These are phyloP conservation scores for Colletotrichum neosansevieriae DNA, from an alignment of 2,329 filamentous ascomycete genomes.

Conservation along the genomic window DNA sequence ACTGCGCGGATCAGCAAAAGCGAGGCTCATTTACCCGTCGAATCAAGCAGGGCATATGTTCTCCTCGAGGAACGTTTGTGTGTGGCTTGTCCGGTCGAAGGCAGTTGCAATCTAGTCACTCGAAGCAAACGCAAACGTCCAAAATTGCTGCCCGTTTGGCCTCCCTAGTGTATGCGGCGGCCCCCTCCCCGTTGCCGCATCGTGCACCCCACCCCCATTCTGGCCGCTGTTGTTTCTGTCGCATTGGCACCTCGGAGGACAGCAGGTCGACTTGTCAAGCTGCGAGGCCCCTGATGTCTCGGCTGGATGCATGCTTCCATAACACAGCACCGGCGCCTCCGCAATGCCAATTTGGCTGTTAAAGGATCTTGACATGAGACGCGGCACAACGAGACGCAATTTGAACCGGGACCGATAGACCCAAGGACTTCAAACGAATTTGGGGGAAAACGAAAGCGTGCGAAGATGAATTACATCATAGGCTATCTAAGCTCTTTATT, in stretches of 20 bases:
- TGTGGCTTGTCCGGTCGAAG: too few species aligned
- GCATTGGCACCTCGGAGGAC: background rate
- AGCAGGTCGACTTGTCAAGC: background rate
- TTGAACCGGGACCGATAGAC: background rate
- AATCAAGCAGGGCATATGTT: too few species aligned
- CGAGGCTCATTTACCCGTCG: too few species aligned
- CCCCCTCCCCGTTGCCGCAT: background rate
- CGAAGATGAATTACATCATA: conserved; percentile 1
- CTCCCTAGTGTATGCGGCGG: background rate
- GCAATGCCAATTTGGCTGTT: background rate
- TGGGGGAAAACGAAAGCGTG: too few species aligned
- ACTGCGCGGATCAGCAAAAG: too few species aligned
- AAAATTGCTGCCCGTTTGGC: background rate
- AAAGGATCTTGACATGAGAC: background rate
- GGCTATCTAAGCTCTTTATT: conserved; percentile 17
- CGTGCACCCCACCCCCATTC: background rate
- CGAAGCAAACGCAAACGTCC: background rate
- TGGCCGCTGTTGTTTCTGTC: background rate
- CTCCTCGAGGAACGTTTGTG: too few species aligned
- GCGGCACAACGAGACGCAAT: background rate
- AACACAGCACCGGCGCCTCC: background rate
- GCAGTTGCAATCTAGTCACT: background rate
- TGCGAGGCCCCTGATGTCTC: conserved; percentile 10
- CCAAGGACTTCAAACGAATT: background rate
- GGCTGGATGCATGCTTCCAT: conserved; percentile 19